Evolutionary conservation across 768 basidiomycete genomes (phyloP), one percentile per base, ranked within the genome.

Genomic region (Termitomyces sp.): DNA sequence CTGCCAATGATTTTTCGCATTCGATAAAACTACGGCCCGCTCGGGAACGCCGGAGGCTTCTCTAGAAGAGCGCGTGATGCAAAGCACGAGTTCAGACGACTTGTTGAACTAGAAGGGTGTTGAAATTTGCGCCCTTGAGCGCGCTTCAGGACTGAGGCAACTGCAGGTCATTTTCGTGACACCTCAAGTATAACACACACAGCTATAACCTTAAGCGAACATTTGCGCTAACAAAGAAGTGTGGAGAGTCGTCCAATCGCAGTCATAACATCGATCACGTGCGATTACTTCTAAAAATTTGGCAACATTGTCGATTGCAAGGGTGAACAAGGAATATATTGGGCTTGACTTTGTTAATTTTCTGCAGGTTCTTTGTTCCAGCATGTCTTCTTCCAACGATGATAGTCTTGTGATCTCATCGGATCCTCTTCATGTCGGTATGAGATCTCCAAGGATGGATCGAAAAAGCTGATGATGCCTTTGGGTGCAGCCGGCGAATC

Each of bases 401-500:
- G 85, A 87, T 62, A 68, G 71, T 10, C 78, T 89, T 18, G 81
- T 89, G 5, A 71, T 71, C 31, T 89, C 87, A 16, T 66, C 71
- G 3, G 84, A 88, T 70, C 85, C 85, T 24, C 72, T 79, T 26
- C 86, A 88, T 68, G 87, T 87, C 62, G 62, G 80, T 66, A 53
- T 47, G 16, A 42, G 20, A 46, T 27, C 12, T 54, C 32, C 18
- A 42, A 43, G 29, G 31, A 52, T 18, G 5, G n/a, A n/a, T 39
- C 29, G 26, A 2, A n/a, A 56, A 41, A 36, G 49, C 32, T 50
- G 46, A 42, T 57, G 51, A 42, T 57, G 51, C 60, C 55, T 55
- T 42, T 32, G 43, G 47, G 52, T 44, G 20, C 75, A 95, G 86
- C 92, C 93, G 20, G 93, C 93, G n/a, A 94, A 92, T 70, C 79